phyloP scores from a whole-genome alignment of 2,329 filamentous ascomycete genomes.

The Gaeumannomyces tritici region DNA sequence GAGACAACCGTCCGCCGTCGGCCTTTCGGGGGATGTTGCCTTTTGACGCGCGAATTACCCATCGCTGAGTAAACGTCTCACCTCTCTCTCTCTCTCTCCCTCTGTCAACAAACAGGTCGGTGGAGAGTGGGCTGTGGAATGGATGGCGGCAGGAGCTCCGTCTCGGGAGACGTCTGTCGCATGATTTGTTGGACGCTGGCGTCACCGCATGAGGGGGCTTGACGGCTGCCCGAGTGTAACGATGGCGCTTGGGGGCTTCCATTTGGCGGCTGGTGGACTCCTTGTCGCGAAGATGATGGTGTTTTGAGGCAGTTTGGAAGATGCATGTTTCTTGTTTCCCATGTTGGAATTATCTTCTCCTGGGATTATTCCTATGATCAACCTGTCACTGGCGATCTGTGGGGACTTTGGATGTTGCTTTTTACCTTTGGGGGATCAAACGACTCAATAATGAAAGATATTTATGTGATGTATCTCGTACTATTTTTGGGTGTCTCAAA shows the following conservation, averaged over 20 bases:
- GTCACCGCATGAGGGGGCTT: not conserved
- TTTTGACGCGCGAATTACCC: too few relatives aligned
- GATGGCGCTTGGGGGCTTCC: not conserved
- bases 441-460: too few relatives aligned
- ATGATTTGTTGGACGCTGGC: not conserved
- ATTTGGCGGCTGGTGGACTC: not conserved
- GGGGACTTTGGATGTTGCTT: not conserved
- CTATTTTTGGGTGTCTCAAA: too few relatives aligned
- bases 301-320: not conserved
- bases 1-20: too few relatives aligned
- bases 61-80: not conserved
- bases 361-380: not conserved
- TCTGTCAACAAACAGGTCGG: not conserved
- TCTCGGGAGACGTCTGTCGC: not conserved
- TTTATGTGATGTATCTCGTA: too few relatives aligned
- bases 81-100: too few relatives aligned
- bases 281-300: not conserved
- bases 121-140: not conserved
- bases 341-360: not conserved
- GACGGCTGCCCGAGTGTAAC: too few relatives aligned
- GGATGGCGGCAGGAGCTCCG: not conserved
- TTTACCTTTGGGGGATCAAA: too few relatives aligned
- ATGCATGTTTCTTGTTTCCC: not conserved
- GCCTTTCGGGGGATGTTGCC: too few relatives aligned
- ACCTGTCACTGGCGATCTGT: not conserved